Conservation (phyloP, 371 early-diverging fungal genomes). For the Syncephalastrum contaminatum region DNA sequence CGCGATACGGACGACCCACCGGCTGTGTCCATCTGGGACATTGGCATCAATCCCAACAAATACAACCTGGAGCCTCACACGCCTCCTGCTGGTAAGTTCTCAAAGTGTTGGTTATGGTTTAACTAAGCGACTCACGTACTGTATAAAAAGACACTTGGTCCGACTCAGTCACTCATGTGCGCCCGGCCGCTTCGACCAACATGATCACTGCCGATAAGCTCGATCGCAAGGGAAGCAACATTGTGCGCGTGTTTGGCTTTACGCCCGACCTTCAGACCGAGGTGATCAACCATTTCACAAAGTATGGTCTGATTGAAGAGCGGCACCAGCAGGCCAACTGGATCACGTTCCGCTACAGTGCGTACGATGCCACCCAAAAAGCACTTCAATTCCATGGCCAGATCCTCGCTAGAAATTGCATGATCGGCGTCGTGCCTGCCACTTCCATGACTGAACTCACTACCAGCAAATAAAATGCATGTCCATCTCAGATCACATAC, state of each 20-base stretch:
- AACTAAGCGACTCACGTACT: too few species aligned
- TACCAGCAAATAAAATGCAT: constrained; percentile 2
- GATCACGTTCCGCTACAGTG: constrained; percentile 36
- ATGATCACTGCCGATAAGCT: not conserved
- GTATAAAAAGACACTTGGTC: constrained; percentile 4
- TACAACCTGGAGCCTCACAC: not conserved
- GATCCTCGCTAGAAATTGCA: constrained; percentile 17
- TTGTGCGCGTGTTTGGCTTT: constrained; percentile 40
- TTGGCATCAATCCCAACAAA: constrained; percentile 23
- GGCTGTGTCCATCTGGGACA: constrained; percentile 26
- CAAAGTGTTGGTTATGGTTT: not conserved
- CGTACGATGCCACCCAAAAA: constrained; percentile 20
- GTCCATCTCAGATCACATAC: too few species aligned
- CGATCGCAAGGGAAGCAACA: constrained; percentile 4
- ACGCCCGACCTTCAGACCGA: constrained; percentile 20
- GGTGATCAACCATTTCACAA: constrained; percentile 23
- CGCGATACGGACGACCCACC: constrained; percentile 25
- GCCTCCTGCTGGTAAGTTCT: constrained; percentile 2
- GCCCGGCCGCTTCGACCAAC: too few species aligned
- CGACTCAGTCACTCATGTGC: constrained; percentile 4
- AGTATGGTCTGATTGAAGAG: constrained; percentile 30
- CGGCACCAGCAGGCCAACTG: constrained; percentile 30
- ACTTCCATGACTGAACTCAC: constrained; percentile 11
- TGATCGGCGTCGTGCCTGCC: constrained; percentile 17
- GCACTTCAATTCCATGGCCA: constrained; percentile 34